These are phyloP conservation scores for Kwoniella europaea DNA, from an alignment of 768 basidiomycete genomes.

Conservation along the genomic window DNA sequence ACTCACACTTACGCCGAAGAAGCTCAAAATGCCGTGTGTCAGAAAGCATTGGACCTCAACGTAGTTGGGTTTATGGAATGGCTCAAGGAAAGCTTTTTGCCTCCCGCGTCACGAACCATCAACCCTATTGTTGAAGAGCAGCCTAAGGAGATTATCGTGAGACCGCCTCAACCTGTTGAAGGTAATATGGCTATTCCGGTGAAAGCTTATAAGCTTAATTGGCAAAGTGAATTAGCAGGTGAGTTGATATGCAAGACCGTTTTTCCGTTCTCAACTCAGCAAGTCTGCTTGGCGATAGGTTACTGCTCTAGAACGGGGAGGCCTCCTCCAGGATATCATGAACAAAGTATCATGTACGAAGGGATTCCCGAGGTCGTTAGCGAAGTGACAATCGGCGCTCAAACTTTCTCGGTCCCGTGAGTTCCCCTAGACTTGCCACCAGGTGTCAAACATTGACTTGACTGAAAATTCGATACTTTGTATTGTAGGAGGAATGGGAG, in stretches of 20 bases:
- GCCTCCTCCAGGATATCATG: not conserved
- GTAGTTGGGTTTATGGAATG: constrained; percentile 30
- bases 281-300: not conserved
- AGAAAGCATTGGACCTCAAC: constrained; percentile 26
- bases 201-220: not conserved
- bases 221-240: not conserved
- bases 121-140: not conserved
- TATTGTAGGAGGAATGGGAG: constrained; percentile 1
- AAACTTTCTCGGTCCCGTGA: constrained; percentile 18
- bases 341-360: constrained; percentile 3
- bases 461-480: not conserved
- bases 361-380: constrained; percentile 8
- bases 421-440: not conserved
- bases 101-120: not conserved
- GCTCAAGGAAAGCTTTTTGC: constrained; percentile 9
- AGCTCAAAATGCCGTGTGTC: constrained; percentile 28
- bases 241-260: not conserved
- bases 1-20: constrained; percentile 6
- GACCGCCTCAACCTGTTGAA: not conserved
- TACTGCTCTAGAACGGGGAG: not conserved
- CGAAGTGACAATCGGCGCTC: constrained; percentile 11
- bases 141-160: constrained; percentile 5
- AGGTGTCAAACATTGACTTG: not conserved
- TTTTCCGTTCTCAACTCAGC: not conserved
- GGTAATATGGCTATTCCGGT: not conserved